phyloP scores from a whole-genome alignment of 192 early-diverging fungal genomes.

The Hyaloraphidium curvatum region DNA sequence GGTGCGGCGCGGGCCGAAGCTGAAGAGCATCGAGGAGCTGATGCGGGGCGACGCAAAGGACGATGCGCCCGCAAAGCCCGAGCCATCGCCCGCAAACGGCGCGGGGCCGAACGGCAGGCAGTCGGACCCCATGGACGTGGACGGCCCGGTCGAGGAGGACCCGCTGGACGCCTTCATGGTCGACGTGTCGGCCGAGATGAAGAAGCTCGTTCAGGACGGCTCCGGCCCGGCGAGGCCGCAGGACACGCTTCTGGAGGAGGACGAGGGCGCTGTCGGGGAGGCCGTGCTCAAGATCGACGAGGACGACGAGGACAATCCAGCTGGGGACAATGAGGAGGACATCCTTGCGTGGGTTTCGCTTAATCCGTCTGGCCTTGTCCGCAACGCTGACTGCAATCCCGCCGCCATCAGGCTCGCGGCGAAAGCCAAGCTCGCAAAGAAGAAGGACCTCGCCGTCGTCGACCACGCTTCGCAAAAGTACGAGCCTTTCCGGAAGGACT shows the following conservation, averaged over 20 bases:
- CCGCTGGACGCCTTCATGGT: constrained; percentile 78
- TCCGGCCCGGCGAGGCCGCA: constrained; percentile 11
- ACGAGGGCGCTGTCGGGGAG: constrained; percentile 17
- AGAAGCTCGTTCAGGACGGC: constrained; percentile 44
- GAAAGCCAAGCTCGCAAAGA: constrained; percentile 64
- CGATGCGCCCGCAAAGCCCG: constrained; percentile 3
- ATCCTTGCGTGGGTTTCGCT: constrained; percentile 30
- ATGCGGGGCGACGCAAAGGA: constrained; percentile 9
- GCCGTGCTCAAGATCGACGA: constrained; percentile 9
- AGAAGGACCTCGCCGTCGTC: constrained; percentile 72
- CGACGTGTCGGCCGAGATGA: constrained; percentile 52
- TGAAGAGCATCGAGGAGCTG: constrained; percentile 14
- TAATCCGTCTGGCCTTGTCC: background rate
- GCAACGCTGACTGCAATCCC: background rate
- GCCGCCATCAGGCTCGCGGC: background rate
- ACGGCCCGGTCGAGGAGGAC: constrained; percentile 31
- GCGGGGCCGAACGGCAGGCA: constrained; percentile 3
- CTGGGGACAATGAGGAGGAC: constrained; percentile 43
- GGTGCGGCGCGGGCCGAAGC: no score
- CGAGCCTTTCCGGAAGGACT: constrained; percentile 74
- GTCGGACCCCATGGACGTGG: constrained; percentile 5
- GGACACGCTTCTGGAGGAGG: constrained; percentile 7
- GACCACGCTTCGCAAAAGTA: constrained; percentile 75
- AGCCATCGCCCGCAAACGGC: constrained; percentile 4
- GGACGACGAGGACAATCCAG: constrained; percentile 11